Evolutionary conservation across 2,329 filamentous ascomycete genomes (phyloP).

Genomic region (Elsinoe ampelina): DNA sequence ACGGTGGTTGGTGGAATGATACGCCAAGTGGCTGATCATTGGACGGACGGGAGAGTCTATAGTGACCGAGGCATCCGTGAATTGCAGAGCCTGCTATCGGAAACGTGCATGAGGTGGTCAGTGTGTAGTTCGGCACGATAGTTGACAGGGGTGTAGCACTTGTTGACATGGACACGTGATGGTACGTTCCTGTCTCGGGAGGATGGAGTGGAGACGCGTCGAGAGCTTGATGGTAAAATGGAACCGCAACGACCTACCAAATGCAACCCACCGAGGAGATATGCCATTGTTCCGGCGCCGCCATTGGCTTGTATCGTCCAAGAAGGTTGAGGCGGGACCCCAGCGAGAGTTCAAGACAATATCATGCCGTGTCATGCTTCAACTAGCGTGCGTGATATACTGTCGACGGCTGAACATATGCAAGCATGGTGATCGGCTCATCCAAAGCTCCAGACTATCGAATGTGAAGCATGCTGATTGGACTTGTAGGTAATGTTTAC

Average conservation of each 20-base stretch:
- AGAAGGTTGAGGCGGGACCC: background rate
- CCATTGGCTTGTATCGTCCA: background rate
- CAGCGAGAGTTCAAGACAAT: background rate
- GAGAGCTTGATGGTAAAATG: background rate
- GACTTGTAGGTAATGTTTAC: background rate
- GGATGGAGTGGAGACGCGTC: constrained; percentile 3
- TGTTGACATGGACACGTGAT: background rate
- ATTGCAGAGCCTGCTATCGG: background rate
- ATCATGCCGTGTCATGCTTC: background rate
- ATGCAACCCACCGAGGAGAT: background rate
- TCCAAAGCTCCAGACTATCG: background rate
- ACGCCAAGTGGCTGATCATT: background rate
- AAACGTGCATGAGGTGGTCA: background rate
- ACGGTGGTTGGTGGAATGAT: background rate
- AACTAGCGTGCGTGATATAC: background rate
- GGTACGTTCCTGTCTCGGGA: background rate
- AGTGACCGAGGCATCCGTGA: background rate
- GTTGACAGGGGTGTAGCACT: background rate
- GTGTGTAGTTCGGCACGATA: background rate
- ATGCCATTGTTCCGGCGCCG: too few relatives aligned
- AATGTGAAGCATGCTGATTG: background rate
- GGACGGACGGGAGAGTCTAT: background rate
- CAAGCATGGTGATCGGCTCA: background rate
- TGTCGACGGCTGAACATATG: background rate
- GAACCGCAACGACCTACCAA: background rate